These are phyloP conservation scores for Sarocladium brachiariae DNA, from an alignment of 2,329 filamentous ascomycete genomes.

Conservation along the genomic window DNA sequence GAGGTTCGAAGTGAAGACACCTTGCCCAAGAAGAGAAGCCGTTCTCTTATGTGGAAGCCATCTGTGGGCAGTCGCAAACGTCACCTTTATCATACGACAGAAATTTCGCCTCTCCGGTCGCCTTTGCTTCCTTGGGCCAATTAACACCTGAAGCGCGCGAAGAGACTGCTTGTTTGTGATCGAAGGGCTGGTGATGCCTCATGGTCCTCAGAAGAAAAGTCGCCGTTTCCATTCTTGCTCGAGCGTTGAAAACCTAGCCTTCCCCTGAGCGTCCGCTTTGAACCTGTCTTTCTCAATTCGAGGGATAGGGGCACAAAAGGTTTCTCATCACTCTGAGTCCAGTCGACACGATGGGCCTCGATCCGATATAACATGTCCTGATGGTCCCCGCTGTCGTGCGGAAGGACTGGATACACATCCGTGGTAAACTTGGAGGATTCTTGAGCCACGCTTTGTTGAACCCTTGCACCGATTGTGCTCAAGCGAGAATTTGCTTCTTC, in stretches of 20 bases:
- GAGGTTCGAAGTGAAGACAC: too few species aligned
- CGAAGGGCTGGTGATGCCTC: slow-evolving; percentile 16
- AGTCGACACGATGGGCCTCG: slow-evolving; percentile 41
- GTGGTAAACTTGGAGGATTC: not conserved
- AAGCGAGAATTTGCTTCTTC: not conserved
- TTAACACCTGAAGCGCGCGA: slow-evolving; percentile 38
- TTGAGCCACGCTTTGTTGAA: not conserved
- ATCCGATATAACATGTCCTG: slow-evolving; percentile 16
- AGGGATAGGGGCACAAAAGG: slow-evolving; percentile 15
- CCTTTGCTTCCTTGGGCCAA: too few species aligned
- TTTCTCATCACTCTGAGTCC: slow-evolving; percentile 50
- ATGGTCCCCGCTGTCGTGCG: slow-evolving; percentile 14
- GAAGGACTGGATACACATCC: not conserved
- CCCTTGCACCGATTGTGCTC: not conserved
- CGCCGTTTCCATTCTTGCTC: slow-evolving; percentile 17
- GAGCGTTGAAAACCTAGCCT: slow-evolving; percentile 29
- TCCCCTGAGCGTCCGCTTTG: slow-evolving; percentile 41
- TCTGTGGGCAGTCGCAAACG: too few species aligned
- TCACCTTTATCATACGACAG: too few species aligned
- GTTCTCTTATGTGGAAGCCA: too few species aligned
- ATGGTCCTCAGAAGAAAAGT: slow-evolving; percentile 11
- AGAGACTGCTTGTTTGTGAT: slow-evolving; percentile 31
- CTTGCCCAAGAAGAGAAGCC: too few species aligned
- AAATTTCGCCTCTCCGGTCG: too few species aligned
- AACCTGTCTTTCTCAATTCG: slow-evolving; percentile 36